Percentiles rank a stretch among this genome's conserved stretches.
Conservation (phyloP, 306 rosid species). For the Fagus sylvatica region DNA sequence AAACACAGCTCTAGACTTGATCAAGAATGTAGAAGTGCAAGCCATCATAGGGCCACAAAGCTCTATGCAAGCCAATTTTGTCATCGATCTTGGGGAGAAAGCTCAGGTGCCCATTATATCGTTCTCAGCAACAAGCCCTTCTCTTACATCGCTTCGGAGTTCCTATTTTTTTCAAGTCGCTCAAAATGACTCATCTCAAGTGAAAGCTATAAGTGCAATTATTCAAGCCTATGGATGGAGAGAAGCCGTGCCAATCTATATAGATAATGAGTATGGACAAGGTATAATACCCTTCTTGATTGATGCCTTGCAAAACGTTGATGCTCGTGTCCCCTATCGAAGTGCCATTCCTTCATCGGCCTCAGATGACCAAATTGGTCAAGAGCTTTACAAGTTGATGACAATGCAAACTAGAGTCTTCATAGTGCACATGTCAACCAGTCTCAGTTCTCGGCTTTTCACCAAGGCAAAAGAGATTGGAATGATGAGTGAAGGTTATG, state of each 20-base stretch:
- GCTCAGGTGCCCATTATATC: conserved; percentile 52
- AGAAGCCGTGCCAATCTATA: conserved; percentile 46
- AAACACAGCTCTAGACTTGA: conserved; percentile 26
- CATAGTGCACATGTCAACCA: conserved; percentile 44
- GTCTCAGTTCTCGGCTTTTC: conserved; percentile 42
- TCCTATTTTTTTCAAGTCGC: conserved; percentile 50
- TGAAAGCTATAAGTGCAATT: conserved; percentile 36
- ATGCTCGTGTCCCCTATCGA: conserved; percentile 35
- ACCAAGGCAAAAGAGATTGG: conserved; percentile 44
- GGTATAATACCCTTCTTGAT: conserved; percentile 46
- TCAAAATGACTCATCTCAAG: conserved; percentile 45
- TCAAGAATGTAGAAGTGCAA: conserved; percentile 26
- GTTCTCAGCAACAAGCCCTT: conserved; percentile 58
- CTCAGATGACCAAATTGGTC: conserved; percentile 29
- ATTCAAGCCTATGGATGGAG: conserved; percentile 50
- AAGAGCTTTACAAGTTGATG: conserved; percentile 49
- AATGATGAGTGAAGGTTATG: conserved; percentile 50
- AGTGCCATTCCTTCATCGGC: conserved; percentile 36
- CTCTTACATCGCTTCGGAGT: conserved; percentile 36
- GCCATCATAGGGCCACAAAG: conserved; percentile 50
- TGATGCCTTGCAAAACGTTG: conserved; percentile 35
- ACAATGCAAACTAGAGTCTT: conserved; percentile 53
- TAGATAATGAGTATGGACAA: conserved; percentile 43
- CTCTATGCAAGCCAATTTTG: conserved; percentile 50
- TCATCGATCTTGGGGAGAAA: conserved; percentile 50